Percentiles rank a stretch among this genome's conserved stretches.
These are phyloP conservation scores for Ceratocystis huliohia DNA, from an alignment of 2,329 filamentous ascomycete genomes.

Conservation along the genomic window DNA sequence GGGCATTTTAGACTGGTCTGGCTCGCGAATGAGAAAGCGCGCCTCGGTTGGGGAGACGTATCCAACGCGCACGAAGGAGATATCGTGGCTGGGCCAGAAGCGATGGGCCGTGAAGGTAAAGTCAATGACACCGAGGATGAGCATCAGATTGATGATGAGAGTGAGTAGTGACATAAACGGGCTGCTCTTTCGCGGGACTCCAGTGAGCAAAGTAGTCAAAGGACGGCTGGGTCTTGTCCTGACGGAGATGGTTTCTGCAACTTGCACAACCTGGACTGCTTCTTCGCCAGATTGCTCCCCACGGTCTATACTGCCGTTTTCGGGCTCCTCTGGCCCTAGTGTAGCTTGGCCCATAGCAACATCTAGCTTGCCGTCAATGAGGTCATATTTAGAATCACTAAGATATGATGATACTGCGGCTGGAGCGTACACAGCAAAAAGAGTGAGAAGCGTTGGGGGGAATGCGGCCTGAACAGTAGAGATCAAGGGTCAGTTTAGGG, in stretches of 20 bases:
- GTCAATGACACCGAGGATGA: conserved; percentile 61
- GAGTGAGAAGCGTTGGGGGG: conserved; percentile 35
- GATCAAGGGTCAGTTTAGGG: not conserved
- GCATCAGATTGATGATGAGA: conserved; percentile 56
- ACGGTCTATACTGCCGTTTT: not conserved
- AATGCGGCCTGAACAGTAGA: conserved; percentile 22
- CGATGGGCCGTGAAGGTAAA: conserved; percentile 61
- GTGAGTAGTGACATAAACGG: conserved; percentile 52
- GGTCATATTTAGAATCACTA: conserved; percentile 42
- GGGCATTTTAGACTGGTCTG: conserved; percentile 60
- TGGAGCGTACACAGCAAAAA: conserved; percentile 54
- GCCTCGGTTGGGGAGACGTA: conserved; percentile 73
- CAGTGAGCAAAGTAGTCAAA: conserved; percentile 57
- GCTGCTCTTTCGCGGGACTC: conserved; percentile 61
- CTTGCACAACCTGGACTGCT: not conserved
- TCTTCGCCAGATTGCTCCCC: not conserved
- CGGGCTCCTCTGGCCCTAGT: not conserved
- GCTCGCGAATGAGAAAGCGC: conserved; percentile 73
- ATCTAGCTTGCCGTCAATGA: conserved; percentile 47
- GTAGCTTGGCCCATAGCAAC: conserved; percentile 34
- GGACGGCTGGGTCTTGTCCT: conserved; percentile 44
- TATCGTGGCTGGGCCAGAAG: conserved; percentile 56
- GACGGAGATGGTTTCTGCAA: conserved; percentile 35
- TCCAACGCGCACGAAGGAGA: conserved; percentile 77
- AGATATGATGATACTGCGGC: conserved; percentile 49